Evolutionary conservation across 805 yeast genomes (phyloP), one percentile per base, ranked within the genome.

Genomic region (Wickerhamomyces ciferrii): DNA sequence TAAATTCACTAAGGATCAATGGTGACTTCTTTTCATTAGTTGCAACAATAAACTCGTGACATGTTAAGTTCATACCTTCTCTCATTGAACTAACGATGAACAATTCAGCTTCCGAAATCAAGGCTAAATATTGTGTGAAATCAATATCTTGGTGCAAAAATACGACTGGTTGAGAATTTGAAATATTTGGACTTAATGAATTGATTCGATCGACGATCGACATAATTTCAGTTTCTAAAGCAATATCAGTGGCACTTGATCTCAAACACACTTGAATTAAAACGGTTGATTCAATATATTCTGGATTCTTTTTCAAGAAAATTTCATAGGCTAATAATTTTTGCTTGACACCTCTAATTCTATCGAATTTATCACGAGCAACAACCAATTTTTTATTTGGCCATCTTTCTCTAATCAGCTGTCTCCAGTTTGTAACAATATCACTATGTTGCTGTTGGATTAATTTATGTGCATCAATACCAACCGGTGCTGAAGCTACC

Each of bases 31-130:
- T 78, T 38, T 77, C 79, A 20, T 72, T 67, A 1, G 94, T 78
- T 23, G 96, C 87, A 46, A 83, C 84, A 38, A 90, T 77, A 62
- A 85, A 94, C 63, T 94, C 99, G 61, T 94, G 99, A 55, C 97
- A 92, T 0, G 98, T 91, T 59, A 94, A 72, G 58, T 94, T 94
- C 90, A 94, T 87, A 23, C 99, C 99, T 65, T 94, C 99, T 61
- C 99, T 82, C 74, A 92, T 78, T 2, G 96, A 87, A 10, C 95
- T 83, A 2, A 92, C 97, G 39, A 87, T 81, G 59, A 94, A 94
- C 1, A 81, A 72, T 53, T 88, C 95, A 1, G 98, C 96, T 60
- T 90, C 97, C 34, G 81, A 70, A 41, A 87, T 76, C 43, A 94
- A 68, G 0, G 96, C 98, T 48, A 94, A 64, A 61, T 94, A 94